Evolutionary conservation across 2,329 filamentous ascomycete genomes (phyloP), one percentile per base, ranked within the genome.

Genomic region (Penicillium sp.): DNA sequence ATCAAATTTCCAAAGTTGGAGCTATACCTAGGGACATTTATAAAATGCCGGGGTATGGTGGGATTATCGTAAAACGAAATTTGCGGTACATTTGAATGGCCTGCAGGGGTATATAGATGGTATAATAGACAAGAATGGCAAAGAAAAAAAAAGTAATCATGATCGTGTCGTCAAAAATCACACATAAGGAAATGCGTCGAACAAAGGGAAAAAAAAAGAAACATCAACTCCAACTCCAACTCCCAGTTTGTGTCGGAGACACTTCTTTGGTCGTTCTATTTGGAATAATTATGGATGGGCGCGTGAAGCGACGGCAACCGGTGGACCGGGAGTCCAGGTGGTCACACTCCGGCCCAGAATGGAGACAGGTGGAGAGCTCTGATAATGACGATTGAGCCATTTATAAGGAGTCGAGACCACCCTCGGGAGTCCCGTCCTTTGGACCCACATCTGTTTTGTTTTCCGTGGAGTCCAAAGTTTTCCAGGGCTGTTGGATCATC

Each of bases 51-150:
- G 35, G 23, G 38, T 42, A 51, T 51, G 21, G 40, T 33, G 15
- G 3, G 12, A 27, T 15, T 8, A 37, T 35, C 19, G 13, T 12
- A 10, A 25, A 51, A 33, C 15, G 27, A 43, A 31, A 12, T 33
- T 35, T 5, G 25, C 15, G n/a, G 37, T 33, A 37, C 17, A 46
- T 35, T 27, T 21, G 21, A 35, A 37, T 47, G 50, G 15, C 40
- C 50, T 31, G 40, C 31, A 53, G 21, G 49, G 49, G 41, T 52
- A 53, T 52, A 53, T 56, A 46, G 19, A 35, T 23, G 29, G 31
- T 48, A 25, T 55, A 23, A 21, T 50, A 19, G 21, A 25, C 27
- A 23, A 25, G 13, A 31, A 37, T 38, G 23, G 19, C 0, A 29
- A 19, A 38, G 12, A 2, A 23, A 43, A 43, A 19, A 50, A 7